Base-by-base conservation (phyloP, 768 basidiomycete species). In the Porphyrellus cyaneotinctus region DNA sequence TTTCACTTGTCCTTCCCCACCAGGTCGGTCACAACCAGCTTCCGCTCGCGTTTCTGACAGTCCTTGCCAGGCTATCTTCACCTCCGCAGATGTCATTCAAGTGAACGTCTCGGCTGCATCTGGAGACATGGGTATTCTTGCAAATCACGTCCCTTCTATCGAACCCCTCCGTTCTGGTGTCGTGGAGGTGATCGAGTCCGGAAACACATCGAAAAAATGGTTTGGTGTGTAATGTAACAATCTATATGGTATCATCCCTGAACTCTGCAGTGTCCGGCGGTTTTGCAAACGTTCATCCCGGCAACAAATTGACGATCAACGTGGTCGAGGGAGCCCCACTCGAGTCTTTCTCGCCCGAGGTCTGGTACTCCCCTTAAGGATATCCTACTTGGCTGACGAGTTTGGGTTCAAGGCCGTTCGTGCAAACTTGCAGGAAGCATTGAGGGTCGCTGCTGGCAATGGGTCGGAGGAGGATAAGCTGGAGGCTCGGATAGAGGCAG, bases 101-200 rank as follows among this genome's bases (percentile, higher is more conserved):
- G 95, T 99, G 61, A 97, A 97, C 76, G 76, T 97, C 63, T 76
- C 94, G 32, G 97, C 94, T 36, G 91, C 86, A 50, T 86, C 91
- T 4, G 97, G 97, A 65, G 95, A 97, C 74, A 97, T 98, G 94
- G 97, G 97, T 78, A 91, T 99, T 64, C 85, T 99, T 55, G 92
- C 95, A 63, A 97, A 95, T 80, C 97, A 99, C 74, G 94, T 97
- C 50, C 88, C 97, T 28, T 89, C 93, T n/a, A 88, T 98, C 53
- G 97, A 99, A 72, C 80, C 95, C 43, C 79, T 99, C 49, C 89
- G 91, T 67, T 88, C 97, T 37, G 97, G 97, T 69, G 79, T 98
- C 52, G 78, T 99, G 48, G 97, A 99, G 73, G 87, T 99, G 61
- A 83, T 98, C 59, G 95, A 97, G 75, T 74, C 84, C 12, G 78